phyloP scores from a whole-genome alignment of 2,329 filamentous ascomycete species.

The Fusarium sterilihyphosum region DNA sequence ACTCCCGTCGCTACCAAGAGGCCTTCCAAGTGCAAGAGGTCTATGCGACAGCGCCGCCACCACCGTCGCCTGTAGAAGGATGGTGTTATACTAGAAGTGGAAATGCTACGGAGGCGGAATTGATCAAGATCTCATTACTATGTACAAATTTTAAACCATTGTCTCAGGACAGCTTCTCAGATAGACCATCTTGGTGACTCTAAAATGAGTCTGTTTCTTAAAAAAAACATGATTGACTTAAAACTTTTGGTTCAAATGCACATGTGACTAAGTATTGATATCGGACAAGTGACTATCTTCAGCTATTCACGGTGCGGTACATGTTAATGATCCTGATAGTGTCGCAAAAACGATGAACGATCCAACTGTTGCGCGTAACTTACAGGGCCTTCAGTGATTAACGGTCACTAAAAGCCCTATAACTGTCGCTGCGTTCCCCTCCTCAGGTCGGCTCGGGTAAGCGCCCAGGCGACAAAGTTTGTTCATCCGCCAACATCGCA shows the following conservation, averaged over 20 bases:
- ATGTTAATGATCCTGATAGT: not conserved
- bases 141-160: conserved; percentile 19
- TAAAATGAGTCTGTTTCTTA: not conserved
- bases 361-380: not conserved
- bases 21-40: conserved; percentile 8
- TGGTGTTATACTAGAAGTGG: rapidly evolving
- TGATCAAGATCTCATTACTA: not conserved
- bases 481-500: not conserved
- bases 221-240: not conserved
- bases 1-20: conserved; percentile 5
- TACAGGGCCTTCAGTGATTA: not conserved
- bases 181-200: conserved; percentile 7
- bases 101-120: not conserved
- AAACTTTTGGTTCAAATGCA: rapidly evolving
- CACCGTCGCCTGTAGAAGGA: not conserved
- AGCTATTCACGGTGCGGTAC: not conserved
- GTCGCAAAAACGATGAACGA: too few species aligned
- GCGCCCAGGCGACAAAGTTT: not conserved
- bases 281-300: not conserved
- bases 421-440: not conserved
- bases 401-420: not conserved
- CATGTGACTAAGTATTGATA: not conserved
- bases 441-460: not conserved
- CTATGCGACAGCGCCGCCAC: conserved; percentile 10
- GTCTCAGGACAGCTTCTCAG: conserved; percentile 7